Percentiles rank a stretch among this genome's conserved stretches.
phyloP scores from a whole-genome alignment of 768 basidiomycete genomes.

The Tulasnella sp. region DNA sequence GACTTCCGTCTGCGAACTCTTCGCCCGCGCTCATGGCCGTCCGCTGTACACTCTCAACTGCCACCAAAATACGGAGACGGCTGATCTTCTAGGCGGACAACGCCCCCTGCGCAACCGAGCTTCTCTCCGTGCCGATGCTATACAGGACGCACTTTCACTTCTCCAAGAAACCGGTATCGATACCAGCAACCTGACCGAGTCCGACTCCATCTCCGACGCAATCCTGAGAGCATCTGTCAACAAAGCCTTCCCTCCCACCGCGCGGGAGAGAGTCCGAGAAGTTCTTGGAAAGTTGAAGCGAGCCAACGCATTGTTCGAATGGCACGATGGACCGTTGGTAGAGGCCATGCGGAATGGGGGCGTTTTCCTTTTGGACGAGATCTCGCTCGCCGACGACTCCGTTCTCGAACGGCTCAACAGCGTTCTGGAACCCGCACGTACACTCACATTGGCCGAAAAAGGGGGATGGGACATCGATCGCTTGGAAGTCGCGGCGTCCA shows the following conservation, averaged over 20 bases:
- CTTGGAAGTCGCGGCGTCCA: constrained; percentile 60
- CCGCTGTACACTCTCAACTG: constrained; percentile 78
- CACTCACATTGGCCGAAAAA: constrained; percentile 87
- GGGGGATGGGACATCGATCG: constrained; percentile 71
- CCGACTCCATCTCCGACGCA: constrained; percentile 32
- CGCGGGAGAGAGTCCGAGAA: constrained; percentile 41
- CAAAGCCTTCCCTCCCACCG: constrained; percentile 26
- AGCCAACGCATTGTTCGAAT: constrained; percentile 83
- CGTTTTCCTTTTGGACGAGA: constrained; percentile 90
- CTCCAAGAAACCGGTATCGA: constrained; percentile 33
- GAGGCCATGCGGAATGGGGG: constrained; percentile 84
- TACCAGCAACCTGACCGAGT: constrained; percentile 18
- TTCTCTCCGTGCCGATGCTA: constrained; percentile 50
- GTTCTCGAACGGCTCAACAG: constrained; percentile 96
- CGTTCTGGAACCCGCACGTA: constrained; percentile 87
- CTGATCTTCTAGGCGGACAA: constrained; percentile 91
- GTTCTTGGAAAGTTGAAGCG: constrained; percentile 48
- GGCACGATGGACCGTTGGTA: constrained; percentile 95
- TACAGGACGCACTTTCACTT: neutral
- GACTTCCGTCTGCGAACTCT: constrained; percentile 91
- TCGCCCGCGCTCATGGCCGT: constrained; percentile 62
- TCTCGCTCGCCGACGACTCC: constrained; percentile 96
- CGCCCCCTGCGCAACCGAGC: constrained; percentile 79
- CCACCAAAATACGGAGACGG: constrained; percentile 97
- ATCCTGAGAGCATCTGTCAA: constrained; percentile 21